These are phyloP conservation scores for Logfia minima DNA, from an alignment of 129 eudicot species.

Conservation along the genomic window DNA sequence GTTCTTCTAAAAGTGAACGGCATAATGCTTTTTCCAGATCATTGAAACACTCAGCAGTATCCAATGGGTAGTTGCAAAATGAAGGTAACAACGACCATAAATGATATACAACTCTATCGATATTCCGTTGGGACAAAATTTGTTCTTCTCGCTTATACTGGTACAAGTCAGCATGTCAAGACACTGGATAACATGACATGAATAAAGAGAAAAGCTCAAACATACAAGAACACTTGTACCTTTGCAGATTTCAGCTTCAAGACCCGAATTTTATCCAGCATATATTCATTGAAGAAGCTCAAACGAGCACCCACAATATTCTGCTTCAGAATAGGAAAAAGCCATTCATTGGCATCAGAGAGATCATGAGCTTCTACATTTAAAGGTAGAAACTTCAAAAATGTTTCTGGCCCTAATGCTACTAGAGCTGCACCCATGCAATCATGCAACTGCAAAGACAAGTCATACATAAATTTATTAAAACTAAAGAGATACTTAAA, in stretches of 20 bases:
- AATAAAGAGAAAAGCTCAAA: not conserved
- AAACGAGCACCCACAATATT: conserved; percentile 77
- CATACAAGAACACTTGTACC: conserved; percentile 41
- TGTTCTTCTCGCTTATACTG: conserved; percentile 76
- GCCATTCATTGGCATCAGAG: conserved; percentile 84
- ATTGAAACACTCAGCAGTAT: conserved; percentile 73
- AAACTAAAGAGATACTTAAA: not conserved
- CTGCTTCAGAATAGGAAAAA: conserved; percentile 84
- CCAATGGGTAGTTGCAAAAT: conserved; percentile 88
- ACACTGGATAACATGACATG: not conserved
- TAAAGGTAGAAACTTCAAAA: conserved; percentile 64
- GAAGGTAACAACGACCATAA: conserved; percentile 92
- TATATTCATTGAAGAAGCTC: conserved; percentile 58
- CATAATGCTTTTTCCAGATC: conserved; percentile 62
- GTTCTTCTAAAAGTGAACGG: conserved; percentile 56
- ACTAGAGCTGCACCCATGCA: conserved; percentile 79
- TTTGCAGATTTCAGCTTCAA: conserved; percentile 64
- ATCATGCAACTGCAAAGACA: conserved; percentile 75
- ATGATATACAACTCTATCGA: conserved; percentile 76
- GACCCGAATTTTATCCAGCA: conserved; percentile 45
- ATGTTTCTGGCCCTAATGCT: conserved; percentile 90
- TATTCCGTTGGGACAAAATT: conserved; percentile 62
- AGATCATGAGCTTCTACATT: conserved; percentile 61
- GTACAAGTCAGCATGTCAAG: conserved; percentile 20
- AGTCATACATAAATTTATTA: not conserved